These are phyloP conservation scores for Alternaria tenuissima DNA, from an alignment of 2,329 filamentous ascomycete species.

Conservation along the genomic window DNA sequence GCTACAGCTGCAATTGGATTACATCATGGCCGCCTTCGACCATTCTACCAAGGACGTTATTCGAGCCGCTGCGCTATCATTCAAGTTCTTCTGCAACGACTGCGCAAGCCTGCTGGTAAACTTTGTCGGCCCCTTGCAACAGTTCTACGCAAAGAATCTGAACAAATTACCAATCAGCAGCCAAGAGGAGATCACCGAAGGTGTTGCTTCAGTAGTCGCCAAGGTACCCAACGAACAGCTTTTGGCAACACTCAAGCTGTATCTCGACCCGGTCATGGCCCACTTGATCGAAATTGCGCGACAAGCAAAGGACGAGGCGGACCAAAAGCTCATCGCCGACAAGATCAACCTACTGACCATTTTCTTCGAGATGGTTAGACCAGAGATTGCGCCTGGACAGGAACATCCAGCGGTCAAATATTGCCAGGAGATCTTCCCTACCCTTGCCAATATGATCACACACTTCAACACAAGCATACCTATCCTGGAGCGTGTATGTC, in stretches of 20 bases:
- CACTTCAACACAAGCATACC: slow-evolving; percentile 86
- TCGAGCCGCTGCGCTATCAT: slow-evolving; percentile 87
- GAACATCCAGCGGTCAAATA: slow-evolving; percentile 94
- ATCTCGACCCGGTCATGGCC: slow-evolving; percentile 88
- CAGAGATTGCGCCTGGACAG: slow-evolving; percentile 72
- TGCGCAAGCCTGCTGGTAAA: slow-evolving; percentile 85
- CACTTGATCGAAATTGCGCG: slow-evolving; percentile 88
- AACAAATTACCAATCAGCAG: slow-evolving; percentile 85
- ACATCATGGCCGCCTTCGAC: slow-evolving; percentile 92
- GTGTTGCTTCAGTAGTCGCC: slow-evolving; percentile 89
- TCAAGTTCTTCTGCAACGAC: slow-evolving; percentile 97
- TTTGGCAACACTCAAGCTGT: slow-evolving; percentile 86
- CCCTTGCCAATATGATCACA: slow-evolving; percentile 84
- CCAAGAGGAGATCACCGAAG: slow-evolving; percentile 96
- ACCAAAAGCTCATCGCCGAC: slow-evolving; percentile 90
- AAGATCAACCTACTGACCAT: slow-evolving; percentile 91
- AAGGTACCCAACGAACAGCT: slow-evolving; percentile 82
- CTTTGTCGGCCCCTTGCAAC: slow-evolving; percentile 85
- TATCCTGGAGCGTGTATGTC: slow-evolving; percentile 91
- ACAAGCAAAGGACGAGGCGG: slow-evolving; percentile 79
- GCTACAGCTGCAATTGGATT: slow-evolving; percentile 90
- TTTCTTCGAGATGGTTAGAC: slow-evolving; percentile 81
- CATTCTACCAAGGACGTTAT: slow-evolving; percentile 90
- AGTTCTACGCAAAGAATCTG: slow-evolving; percentile 89
- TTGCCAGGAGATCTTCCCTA: slow-evolving; percentile 91